Base-by-base conservation (phyloP, 306 rosid genomes). In the Dalbergia cochinchinensis region DNA sequence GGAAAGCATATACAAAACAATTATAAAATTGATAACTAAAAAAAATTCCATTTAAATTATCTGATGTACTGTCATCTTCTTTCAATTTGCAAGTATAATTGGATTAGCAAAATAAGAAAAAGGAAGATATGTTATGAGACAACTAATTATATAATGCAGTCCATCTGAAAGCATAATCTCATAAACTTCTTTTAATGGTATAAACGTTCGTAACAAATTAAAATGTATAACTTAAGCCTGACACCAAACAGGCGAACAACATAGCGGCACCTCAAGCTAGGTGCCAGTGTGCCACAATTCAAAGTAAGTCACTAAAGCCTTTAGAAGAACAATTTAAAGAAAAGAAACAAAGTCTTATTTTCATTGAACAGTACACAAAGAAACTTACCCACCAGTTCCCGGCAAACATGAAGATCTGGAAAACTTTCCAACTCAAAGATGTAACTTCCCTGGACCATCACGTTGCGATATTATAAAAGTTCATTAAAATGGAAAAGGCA, bases 391-490 rank as follows among this genome's bases (percentile, higher is more conserved):
- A 91, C 89, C 61, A 91, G 79, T 68, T 95, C 98, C 54, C 99
- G 92, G 83, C 96, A 91, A 35, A 62, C 84, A 76, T 93, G 92
- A 68, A 95, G 96, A 91, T 95, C 98, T 3, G 91, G 16, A 85
- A 83, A 95, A 73, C 79, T 88, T 82, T 89, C 91, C 63, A 93
- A 90, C 89, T 95, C 98, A 58, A 95, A 95, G 74, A 95, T 93
- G 88, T 87, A 89, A 85, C 93, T 90, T 50, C 91, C 99, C 99
- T 90, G 90, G 4, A 78, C 80, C 74, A 87, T 69, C 74, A 83
- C 67, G 74, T 8, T 18, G 62, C 39, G 64, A 45, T 41, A 70
- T 65, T 26, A 71, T 47, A 20, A 44, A 13, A 61, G 41, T 10
- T 63, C 62, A 75, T 10, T 47, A 31, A 74, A 71, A 62, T 31